phyloP scores from a whole-genome alignment of 176 grass and related monocot species.

The Carex parvula region DNA sequence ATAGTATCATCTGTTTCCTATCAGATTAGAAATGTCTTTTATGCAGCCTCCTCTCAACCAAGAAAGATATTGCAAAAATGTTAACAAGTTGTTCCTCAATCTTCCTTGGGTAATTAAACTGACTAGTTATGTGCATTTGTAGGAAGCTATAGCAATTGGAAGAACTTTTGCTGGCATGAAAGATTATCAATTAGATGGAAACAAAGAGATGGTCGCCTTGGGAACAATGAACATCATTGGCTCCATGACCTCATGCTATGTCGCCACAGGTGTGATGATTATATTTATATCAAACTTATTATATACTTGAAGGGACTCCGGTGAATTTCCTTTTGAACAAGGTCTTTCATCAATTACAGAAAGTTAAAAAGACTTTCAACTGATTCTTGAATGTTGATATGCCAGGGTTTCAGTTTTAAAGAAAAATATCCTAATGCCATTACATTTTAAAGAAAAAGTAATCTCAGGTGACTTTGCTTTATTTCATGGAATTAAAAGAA shows the following conservation, averaged over 20 bases:
- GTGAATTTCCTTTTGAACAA: background rate
- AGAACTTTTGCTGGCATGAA: constrained; percentile 96
- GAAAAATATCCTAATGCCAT: background rate
- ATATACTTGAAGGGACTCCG: background rate
- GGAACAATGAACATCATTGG: constrained; percentile 92
- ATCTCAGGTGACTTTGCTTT: background rate
- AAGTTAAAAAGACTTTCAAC: background rate
- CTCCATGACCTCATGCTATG: constrained; percentile 94
- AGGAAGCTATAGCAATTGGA: constrained; percentile 96
- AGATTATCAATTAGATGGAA: constrained; percentile 87
- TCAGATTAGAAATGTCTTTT: background rate
- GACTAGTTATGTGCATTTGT: constrained; percentile 8
- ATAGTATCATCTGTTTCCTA: background rate
- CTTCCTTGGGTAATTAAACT: background rate
- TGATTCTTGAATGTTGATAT: background rate
- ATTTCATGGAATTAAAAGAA: background rate
- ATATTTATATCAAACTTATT: background rate
- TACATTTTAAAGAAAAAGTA: background rate
- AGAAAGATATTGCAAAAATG: background rate
- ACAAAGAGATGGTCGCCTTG: constrained; percentile 97
- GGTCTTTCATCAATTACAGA: background rate
- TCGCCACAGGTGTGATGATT: constrained; percentile 57
- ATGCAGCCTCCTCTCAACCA: background rate
- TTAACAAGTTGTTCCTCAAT: background rate
- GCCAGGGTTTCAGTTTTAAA: background rate